Conservation (phyloP, 2,329 filamentous ascomycete genomes). For the Teratosphaeriaceae sp. region DNA sequence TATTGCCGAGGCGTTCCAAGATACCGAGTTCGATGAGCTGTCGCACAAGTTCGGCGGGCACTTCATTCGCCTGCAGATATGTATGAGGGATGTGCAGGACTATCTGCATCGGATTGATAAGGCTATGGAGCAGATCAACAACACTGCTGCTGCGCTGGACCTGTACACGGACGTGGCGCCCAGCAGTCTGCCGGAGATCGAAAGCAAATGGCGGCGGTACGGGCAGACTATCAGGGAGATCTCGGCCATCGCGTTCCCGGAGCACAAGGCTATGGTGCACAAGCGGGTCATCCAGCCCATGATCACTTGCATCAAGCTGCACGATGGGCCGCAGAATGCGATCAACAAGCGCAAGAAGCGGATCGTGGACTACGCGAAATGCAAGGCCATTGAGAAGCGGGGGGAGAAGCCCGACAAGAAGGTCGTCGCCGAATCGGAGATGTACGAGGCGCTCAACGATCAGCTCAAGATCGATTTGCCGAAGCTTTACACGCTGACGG, state of each 20-base stretch:
- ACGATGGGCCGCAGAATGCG: constrained; percentile 75
- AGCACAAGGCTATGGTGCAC: constrained; percentile 67
- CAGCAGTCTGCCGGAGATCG: constrained; percentile 72
- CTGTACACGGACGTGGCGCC: constrained; percentile 65
- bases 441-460: constrained; percentile 87
- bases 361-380: constrained; percentile 81
- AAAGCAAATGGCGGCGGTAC: constrained; percentile 91
- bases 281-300: constrained; percentile 83
- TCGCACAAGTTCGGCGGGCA: constrained; percentile 87
- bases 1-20: constrained; percentile 62
- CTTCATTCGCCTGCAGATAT: constrained; percentile 85
- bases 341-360: constrained; percentile 95
- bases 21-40: constrained; percentile 71
- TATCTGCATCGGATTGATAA: constrained; percentile 76
- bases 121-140: constrained; percentile 75
- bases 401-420: constrained; percentile 86
- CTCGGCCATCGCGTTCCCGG: constrained; percentile 71
- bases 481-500: constrained; percentile 72
- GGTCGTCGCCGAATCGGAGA: constrained; percentile 73
- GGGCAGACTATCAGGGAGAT: constrained; percentile 83
- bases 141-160: constrained; percentile 76
- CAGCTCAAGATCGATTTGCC: constrained; percentile 90
- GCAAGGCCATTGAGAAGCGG: constrained; percentile 66
- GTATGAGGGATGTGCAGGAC: constrained; percentile 87
- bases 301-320: constrained; percentile 67